Evolutionary conservation across 192 early-diverging fungal species (phyloP).

Genomic region (Anaeromyces robustus): DNA sequence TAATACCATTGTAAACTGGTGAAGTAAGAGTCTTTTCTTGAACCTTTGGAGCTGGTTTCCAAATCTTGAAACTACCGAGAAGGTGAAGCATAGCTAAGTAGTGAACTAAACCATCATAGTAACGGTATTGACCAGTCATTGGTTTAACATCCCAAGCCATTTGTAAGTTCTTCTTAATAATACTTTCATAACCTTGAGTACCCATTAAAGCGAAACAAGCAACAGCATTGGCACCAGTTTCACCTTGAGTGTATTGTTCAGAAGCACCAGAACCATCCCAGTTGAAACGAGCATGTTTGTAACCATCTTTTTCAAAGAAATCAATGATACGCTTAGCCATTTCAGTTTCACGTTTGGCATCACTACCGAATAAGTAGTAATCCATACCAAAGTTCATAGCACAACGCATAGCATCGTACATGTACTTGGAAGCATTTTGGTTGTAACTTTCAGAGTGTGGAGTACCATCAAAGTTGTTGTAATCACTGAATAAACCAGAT

Average conservation of each 20-base stretch:
- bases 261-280: not conserved
- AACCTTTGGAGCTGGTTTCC: not conserved
- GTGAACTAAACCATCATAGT: not conserved
- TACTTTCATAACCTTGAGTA: not conserved
- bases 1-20: not conserved
- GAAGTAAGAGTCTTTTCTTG: not conserved
- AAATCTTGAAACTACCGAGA: not conserved
- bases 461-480: not conserved
- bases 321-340: not conserved
- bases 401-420: not conserved
- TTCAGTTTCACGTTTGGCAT: not conserved
- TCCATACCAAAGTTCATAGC: not conserved
- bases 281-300: not conserved
- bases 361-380: not conserved
- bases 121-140: not conserved
- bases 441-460: not conserved
- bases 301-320: not conserved
- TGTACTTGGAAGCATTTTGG: not conserved
- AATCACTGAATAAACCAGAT: not conserved
- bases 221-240: not conserved
- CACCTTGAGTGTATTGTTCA: not conserved
- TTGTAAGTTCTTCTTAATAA: not conserved
- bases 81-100: not conserved
- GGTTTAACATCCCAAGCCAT: not conserved
- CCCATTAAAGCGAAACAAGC: not conserved